Percentiles rank a stretch among this genome's conserved stretches.
phyloP scores from a whole-genome alignment of 768 basidiomycete species.

The Lentinula sp. region DNA sequence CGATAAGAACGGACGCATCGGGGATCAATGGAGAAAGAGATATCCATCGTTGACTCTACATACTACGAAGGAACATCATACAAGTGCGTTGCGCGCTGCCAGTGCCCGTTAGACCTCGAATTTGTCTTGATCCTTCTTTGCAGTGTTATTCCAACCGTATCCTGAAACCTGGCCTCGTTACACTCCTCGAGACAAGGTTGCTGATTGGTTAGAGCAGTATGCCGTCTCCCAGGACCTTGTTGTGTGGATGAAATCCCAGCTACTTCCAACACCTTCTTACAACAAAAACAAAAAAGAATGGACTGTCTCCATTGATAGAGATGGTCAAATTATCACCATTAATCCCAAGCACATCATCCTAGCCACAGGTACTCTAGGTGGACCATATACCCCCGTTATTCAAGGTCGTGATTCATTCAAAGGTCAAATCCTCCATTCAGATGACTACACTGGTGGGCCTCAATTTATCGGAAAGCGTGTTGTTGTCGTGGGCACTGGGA shows the following conservation, averaged over 20 bases:
- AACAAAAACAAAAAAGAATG: slow-evolving; percentile 24
- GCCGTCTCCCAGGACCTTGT: slow-evolving; percentile 31
- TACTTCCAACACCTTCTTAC: slow-evolving; percentile 26
- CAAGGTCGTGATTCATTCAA: slow-evolving; percentile 19
- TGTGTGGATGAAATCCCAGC: slow-evolving; percentile 33
- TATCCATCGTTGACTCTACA: slow-evolving; percentile 56
- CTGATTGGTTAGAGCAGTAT: slow-evolving; percentile 40
- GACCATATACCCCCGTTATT: slow-evolving; percentile 24
- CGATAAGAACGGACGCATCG: slow-evolving; percentile 49
- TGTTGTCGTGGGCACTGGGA: slow-evolving; percentile 36
- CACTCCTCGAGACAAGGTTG: slow-evolving; percentile 35
- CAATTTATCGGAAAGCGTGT: slow-evolving; percentile 26
- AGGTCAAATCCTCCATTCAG: slow-evolving; percentile 27
- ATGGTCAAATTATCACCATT: slow-evolving; percentile 22
- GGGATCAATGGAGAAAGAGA: slow-evolving; percentile 58
- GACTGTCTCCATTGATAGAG: slow-evolving; percentile 24
- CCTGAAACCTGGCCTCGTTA: slow-evolving; percentile 32
- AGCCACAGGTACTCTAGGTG: slow-evolving; percentile 30
- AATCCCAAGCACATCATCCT: slow-evolving; percentile 20
- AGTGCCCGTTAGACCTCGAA: background rate
- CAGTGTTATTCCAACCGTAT: slow-evolving; percentile 1
- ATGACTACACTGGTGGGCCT: slow-evolving; percentile 16
- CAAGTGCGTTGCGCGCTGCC: slow-evolving; percentile 12
- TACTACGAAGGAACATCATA: slow-evolving; percentile 16
- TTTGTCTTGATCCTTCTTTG: slow-evolving; percentile 7